These are phyloP conservation scores for Rosa persica DNA, from an alignment of 306 rosid species.

Conservation along the genomic window DNA sequence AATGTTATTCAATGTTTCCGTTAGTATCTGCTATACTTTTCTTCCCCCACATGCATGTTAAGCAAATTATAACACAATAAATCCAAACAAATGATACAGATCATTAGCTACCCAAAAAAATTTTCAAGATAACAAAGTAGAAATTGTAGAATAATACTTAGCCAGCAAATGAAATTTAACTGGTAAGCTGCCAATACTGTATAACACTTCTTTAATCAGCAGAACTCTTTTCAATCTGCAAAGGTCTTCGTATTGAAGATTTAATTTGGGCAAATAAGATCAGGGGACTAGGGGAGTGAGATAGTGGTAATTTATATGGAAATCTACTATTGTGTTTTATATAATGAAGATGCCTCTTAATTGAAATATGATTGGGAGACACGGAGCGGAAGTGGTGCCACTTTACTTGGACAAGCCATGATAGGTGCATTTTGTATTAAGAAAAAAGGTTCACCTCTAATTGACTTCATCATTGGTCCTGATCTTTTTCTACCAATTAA, in stretches of 20 bases:
- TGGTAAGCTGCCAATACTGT: not conserved
- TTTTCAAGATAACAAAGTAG: not conserved
- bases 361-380: not conserved
- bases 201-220: not conserved
- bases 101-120: not conserved
- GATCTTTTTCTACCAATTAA: not conserved
- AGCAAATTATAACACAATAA: not conserved
- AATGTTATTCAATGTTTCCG: not conserved
- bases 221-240: not conserved
- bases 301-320: slow-evolving; percentile 1
- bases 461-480: not conserved
- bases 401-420: not conserved
- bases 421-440: not conserved
- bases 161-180: not conserved
- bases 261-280: not conserved
- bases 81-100: not conserved
- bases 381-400: not conserved
- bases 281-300: not conserved
- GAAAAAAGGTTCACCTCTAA: not conserved
- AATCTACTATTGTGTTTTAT: not conserved
- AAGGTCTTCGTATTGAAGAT: not conserved
- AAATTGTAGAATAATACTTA: too few relatives aligned
- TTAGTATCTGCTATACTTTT: not conserved
- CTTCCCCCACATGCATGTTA: not conserved
- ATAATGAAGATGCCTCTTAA: not conserved